These are phyloP conservation scores for Naegleria lovaniensis DNA, from an alignment of 208 protist genomes.

Conservation along the genomic window DNA sequence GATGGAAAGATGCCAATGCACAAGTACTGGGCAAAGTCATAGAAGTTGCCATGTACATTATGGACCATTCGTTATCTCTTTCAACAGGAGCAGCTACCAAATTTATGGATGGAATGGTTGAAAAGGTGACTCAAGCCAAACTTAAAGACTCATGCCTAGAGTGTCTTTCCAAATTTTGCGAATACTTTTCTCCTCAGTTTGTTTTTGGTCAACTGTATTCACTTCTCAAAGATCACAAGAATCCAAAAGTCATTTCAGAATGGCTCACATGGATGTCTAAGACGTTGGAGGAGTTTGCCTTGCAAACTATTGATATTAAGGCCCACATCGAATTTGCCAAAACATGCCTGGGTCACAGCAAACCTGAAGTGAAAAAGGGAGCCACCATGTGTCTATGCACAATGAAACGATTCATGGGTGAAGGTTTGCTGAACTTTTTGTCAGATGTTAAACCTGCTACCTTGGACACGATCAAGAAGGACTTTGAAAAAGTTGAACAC, in stretches of 20 bases:
- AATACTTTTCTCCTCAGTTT: neutral
- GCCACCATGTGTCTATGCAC: neutral
- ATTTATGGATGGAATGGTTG: neutral
- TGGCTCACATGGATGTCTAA: neutral
- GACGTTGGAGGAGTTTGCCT: conserved; percentile 8
- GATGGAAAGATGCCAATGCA: conserved; percentile 15
- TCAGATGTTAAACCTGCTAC: conserved; percentile 15
- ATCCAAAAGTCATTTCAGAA: conserved; percentile 21
- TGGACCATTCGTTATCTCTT: neutral
- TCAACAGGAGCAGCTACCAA: neutral
- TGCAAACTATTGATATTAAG: neutral
- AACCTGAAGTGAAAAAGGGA: neutral
- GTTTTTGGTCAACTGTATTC: neutral
- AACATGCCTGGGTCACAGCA: neutral
- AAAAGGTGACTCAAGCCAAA: conserved; percentile 14
- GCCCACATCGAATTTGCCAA: neutral
- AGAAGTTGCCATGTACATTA: neutral
- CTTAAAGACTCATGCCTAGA: neutral
- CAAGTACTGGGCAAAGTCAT: neutral
- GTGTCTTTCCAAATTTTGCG: neutral
- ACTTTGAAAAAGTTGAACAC: neutral
- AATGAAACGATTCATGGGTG: conserved; percentile 13
- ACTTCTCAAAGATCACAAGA: neutral
- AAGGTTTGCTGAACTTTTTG: neutral
- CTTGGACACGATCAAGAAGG: neutral